Evolutionary conservation across 2,329 filamentous ascomycete species (phyloP).

Genomic region (Elsinoe perseae): DNA sequence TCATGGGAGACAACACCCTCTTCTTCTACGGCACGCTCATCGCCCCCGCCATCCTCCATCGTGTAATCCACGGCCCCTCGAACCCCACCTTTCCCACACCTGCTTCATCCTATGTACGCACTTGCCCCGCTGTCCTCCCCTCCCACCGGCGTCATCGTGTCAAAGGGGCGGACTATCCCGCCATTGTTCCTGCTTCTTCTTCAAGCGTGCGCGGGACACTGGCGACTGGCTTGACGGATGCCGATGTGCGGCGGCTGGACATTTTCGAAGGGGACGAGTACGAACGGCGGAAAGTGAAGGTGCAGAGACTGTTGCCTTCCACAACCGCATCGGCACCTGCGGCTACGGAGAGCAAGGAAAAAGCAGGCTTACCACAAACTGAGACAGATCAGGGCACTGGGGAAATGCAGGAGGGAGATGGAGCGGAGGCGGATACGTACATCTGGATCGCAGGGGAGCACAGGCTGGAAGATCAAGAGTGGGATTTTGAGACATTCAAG

Average conservation of each 20-base stretch:
- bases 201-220: conserved; percentile 64
- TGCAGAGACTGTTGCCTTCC: conserved; percentile 20
- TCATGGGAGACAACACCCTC: conserved; percentile 46
- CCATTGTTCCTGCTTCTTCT: conserved; percentile 47
- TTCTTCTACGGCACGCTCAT: conserved; percentile 69
- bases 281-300: conserved; percentile 41
- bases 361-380: too few species aligned
- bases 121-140: conserved; percentile 66
- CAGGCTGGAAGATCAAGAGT: conserved; percentile 63
- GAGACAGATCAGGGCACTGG: conserved; percentile 50
- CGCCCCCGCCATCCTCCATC: conserved; percentile 79
- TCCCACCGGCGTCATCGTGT: conserved; percentile 66
- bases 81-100: conserved; percentile 45
- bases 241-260: conserved; percentile 69
- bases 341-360: conserved; percentile 30
- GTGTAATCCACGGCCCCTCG: conserved; percentile 63
- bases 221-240: conserved; percentile 68
- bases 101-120: conserved; percentile 41
- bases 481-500: conserved; percentile 82
- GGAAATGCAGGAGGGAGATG: conserved; percentile 63
- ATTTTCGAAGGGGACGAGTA: conserved; percentile 76
- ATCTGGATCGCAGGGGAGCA: conserved; percentile 44
- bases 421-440: conserved; percentile 40
- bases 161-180: conserved; percentile 67
- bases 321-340: conserved; percentile 19